phyloP scores from a whole-genome alignment of 495 filamentous ascomycete genomes.

The Evernia prunastri region DNA sequence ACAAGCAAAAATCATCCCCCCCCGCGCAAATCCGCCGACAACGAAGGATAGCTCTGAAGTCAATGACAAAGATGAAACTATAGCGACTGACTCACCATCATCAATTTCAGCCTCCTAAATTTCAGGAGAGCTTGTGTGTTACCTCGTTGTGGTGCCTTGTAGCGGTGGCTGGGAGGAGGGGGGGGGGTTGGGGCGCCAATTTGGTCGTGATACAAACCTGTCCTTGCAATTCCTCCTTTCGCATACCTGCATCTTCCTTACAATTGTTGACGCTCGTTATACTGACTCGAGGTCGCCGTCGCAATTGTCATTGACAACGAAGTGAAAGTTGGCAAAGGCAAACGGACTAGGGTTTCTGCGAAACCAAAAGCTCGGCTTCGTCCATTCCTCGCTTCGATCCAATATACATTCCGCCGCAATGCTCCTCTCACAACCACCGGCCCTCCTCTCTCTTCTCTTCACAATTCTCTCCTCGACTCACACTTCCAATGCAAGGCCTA shows the following conservation, averaged over 20 bases:
- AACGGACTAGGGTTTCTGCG: background rate
- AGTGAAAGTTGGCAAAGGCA: background rate
- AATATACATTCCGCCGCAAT: conserved; percentile 23
- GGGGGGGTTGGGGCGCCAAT: conserved; percentile 17
- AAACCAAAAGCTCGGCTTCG: conserved; percentile 1
- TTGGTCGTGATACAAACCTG: conserved; percentile 19
- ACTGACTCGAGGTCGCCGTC: conserved; percentile 12
- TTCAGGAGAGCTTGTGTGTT: background rate
- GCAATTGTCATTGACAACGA: conserved; percentile 5
- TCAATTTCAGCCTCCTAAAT: conserved; percentile 14
- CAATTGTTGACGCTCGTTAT: conserved; percentile 13
- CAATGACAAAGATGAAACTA: background rate
- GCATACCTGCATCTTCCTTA: conserved; percentile 5
- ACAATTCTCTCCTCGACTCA: conserved; percentile 35
- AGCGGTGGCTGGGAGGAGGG: conserved; percentile 18
- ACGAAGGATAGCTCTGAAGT: background rate
- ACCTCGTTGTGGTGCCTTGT: conserved; percentile 7
- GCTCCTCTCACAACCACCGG: conserved; percentile 25
- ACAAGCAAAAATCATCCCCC: background rate
- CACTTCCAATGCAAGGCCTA: conserved; percentile 27
- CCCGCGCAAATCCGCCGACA: background rate
- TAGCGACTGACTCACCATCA: conserved; percentile 7
- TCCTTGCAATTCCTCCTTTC: conserved; percentile 10
- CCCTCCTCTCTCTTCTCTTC: conserved; percentile 29
- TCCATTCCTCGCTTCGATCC: conserved; percentile 9